Conservation (phyloP, 2,329 filamentous ascomycete genomes). For the Fusarium decemcellulare region DNA sequence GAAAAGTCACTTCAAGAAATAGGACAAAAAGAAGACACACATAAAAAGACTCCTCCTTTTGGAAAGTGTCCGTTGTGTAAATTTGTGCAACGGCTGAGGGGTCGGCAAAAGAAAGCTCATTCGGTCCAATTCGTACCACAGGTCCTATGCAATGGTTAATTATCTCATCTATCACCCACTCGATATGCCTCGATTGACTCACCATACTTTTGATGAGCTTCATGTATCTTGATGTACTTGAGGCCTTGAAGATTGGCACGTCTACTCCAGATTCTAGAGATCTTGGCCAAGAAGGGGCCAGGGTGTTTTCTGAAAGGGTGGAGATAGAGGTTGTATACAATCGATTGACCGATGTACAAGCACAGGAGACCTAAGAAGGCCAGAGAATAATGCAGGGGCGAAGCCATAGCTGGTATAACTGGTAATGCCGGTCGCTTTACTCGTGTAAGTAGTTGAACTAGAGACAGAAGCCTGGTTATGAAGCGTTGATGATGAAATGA, state of each 20-base stretch:
- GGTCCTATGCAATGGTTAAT: not conserved
- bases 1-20: not conserved
- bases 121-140: conserved; percentile 9
- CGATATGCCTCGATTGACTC: not conserved
- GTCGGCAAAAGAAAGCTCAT: conserved; percentile 9
- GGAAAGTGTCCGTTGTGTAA: not conserved
- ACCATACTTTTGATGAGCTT: conserved; percentile 13
- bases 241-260: conserved; percentile 1
- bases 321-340: not conserved
- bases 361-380: not conserved
- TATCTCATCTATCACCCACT: not conserved
- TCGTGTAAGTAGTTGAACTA: not conserved
- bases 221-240: conserved; percentile 8
- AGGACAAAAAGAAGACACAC: not conserved
- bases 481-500: no score
- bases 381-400: not conserved
- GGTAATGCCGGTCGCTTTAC: not conserved
- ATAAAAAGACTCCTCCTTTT: conserved; percentile 10
- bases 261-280: conserved; percentile 13
- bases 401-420: not conserved
- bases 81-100: conserved; percentile 2
- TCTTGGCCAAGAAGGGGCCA: conserved; percentile 1
- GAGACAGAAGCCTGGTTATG: not conserved
- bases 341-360: not conserved
- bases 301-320: conserved; percentile 4